phyloP scores from a whole-genome alignment of 2,329 filamentous ascomycete species.

The Neocatenulostroma microsporum region DNA sequence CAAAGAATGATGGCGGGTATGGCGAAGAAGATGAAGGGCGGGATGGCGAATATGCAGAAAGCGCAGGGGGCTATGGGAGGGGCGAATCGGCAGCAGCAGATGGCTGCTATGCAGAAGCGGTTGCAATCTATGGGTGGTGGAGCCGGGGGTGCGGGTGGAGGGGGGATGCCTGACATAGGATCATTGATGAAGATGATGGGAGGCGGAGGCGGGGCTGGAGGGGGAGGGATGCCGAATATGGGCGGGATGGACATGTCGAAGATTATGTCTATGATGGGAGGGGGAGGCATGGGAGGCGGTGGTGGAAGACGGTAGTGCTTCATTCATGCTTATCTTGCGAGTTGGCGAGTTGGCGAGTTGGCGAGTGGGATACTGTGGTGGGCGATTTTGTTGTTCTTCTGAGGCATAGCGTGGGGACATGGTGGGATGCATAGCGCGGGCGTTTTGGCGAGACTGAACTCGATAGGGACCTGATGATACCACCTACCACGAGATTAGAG shows the following conservation, averaged over 20 bases:
- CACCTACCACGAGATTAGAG: no score
- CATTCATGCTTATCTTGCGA: no score
- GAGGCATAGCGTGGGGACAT: no score
- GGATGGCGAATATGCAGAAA: conserved; percentile 95
- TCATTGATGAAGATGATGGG: conserved; percentile 90
- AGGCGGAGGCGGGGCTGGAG: conserved; percentile 47
- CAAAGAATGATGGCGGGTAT: conserved; percentile 98
- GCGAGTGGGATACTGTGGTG: no score
- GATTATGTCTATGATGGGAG: conserved; percentile 67
- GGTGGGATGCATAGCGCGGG: no score
- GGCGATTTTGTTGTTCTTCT: no score
- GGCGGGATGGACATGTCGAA: conserved; percentile 54
- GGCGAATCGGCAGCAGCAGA: conserved; percentile 83
- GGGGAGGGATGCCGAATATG: conserved; percentile 51
- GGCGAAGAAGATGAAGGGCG: conserved; percentile 98
- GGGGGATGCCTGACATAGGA: conserved; percentile 71
- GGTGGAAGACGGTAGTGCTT: no score
- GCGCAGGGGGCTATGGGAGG: conserved; percentile 87
- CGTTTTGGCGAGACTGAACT: no score
- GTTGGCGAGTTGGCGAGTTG: no score
- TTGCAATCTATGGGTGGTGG: conserved; percentile 85
- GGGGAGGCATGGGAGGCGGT: conserved; percentile 18
- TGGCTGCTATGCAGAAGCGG: conserved; percentile 95
- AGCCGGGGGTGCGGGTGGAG: conserved; percentile 50
- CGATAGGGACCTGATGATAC: no score